Base-by-base conservation (phyloP, 192 early-diverging fungal species). In the Umbelopsis sp. region DNA sequence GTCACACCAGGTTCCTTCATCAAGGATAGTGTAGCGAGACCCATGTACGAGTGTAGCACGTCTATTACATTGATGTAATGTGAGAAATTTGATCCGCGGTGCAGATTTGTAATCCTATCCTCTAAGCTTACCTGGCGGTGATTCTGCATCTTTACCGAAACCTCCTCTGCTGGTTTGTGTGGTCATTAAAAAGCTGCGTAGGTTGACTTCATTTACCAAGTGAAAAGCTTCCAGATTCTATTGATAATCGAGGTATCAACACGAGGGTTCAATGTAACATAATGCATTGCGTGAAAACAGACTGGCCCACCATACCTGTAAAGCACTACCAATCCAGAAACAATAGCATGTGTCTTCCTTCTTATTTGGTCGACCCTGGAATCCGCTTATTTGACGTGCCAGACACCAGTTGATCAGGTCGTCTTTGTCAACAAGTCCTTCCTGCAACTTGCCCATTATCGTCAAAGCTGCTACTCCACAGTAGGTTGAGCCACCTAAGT, bases 271-370 rank as follows among this genome's bases (percentile, higher is more conserved):
- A 50, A 11, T 29, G 22, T 16, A 22, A 22, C 3, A 65, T 34
- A 32, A 17, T 9, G 17, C 20, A 3, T n/a, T 34, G 10, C 2
- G 50, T 25, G 29, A 21, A 54, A 29, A 20, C 24, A 45, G 12
- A 11, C 0, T 11, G 7, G 38, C 38, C 38, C 7, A 5, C 75
- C 70, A 16, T 73, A 92, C 91, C 73, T 83, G 75, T 21, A 99
- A 70, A 11, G 89, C 75, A 0, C 87, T 96, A 9, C 98, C 98
- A 22, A 98, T 84, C 98, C 98, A 99, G 80, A 97, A 99, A 10
- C 94, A 92, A 79, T 99, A 99, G 78, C 98, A 99, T 14, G 93
- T 94, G 74, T 99, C 98, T 24, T 88, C 81, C 3, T 82, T 77
- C 77, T 99, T 99, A 74, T 94, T 93, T 11, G 84, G 78, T 44